Percentiles rank a stretch among this genome's conserved stretches.
These are phyloP conservation scores for Coniosporium tulheliwenetii DNA, from an alignment of 2,329 filamentous ascomycete genomes.

Conservation along the genomic window DNA sequence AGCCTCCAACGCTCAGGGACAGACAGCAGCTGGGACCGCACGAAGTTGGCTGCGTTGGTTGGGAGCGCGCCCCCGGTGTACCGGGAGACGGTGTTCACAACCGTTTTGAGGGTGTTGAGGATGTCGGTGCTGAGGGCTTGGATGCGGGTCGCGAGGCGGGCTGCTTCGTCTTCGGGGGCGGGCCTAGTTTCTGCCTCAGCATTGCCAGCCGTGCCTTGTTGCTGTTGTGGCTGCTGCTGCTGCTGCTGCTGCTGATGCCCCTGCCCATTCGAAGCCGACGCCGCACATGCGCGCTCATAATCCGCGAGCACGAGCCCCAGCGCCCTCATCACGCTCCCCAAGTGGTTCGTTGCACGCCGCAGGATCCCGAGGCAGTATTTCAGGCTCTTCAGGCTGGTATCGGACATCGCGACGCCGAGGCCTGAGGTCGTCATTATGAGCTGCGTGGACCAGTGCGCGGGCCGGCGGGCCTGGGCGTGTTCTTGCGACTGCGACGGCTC, in stretches of 20 bases:
- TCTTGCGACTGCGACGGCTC: constrained; percentile 12
- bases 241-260: constrained; percentile 6
- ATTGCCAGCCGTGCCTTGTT: constrained; percentile 9
- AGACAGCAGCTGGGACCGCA: constrained; percentile 69
- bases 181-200: constrained; percentile 8
- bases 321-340: constrained; percentile 58
- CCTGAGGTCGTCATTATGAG: constrained; percentile 84
- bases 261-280: constrained; percentile 3
- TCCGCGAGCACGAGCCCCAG: constrained; percentile 65
- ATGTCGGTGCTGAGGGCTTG: constrained; percentile 41
- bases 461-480: constrained; percentile 6
- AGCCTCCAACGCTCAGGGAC: constrained; percentile 70
- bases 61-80: constrained; percentile 86
- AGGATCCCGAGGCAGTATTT: constrained; percentile 74
- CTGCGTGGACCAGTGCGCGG: constrained; percentile 56
- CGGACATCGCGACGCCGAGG: constrained; percentile 78
- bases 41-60: constrained; percentile 70
- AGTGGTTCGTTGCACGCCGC: constrained; percentile 65
- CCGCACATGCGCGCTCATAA: constrained; percentile 43
- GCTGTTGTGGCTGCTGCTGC: constrained; percentile 3
- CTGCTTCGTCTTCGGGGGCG: constrained; percentile 15
- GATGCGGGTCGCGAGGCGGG: constrained; percentile 58
- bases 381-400: constrained; percentile 69
- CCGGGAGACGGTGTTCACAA: constrained; percentile 71
- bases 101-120: constrained; percentile 48